Conservation (phyloP, 768 basidiomycete species). For the Royoungia palumana region DNA sequence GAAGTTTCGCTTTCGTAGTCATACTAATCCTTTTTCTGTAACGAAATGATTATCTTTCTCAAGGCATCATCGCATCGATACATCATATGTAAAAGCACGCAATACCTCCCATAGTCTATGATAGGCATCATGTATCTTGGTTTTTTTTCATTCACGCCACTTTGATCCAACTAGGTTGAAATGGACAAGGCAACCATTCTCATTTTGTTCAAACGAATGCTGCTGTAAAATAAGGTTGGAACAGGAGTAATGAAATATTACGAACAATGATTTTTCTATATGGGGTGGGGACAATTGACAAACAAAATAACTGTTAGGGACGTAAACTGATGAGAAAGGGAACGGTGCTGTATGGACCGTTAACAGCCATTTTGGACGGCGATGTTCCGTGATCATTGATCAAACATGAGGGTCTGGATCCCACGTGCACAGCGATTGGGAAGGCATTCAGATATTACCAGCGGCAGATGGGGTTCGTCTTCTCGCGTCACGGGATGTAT, state of each 20-base stretch:
- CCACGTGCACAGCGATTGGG: constrained; percentile 7
- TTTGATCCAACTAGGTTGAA: constrained; percentile 4
- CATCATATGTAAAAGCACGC: constrained; percentile 27
- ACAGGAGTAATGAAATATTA: constrained; percentile 12
- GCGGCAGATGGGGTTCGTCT: constrained; percentile 33
- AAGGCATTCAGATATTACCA: constrained; percentile 26
- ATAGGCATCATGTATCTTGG: constrained; percentile 22
- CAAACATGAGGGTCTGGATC: constrained; percentile 4
- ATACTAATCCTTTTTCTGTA: background rate
- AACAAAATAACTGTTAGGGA: constrained; percentile 14
- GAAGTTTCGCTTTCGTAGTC: background rate
- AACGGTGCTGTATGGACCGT: constrained; percentile 5
- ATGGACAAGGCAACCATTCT: background rate
- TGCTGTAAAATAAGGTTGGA: constrained; percentile 6
- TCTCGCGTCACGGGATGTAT: constrained; percentile 24
- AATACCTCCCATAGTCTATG: constrained; percentile 14
- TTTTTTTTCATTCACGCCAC: background rate
- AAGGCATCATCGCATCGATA: constrained; percentile 16
- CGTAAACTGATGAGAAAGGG: constrained; percentile 10
- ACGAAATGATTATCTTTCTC: constrained; percentile 14
- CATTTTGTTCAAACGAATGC: background rate
- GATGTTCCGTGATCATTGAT: constrained; percentile 10
- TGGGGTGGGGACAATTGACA: background rate
- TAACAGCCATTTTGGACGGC: background rate
- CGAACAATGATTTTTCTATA: background rate